Percentiles rank a stretch among this genome's conserved stretches.
Conservation (phyloP, 2,329 filamentous ascomycete genomes). For the Ilyonectria robusta region DNA sequence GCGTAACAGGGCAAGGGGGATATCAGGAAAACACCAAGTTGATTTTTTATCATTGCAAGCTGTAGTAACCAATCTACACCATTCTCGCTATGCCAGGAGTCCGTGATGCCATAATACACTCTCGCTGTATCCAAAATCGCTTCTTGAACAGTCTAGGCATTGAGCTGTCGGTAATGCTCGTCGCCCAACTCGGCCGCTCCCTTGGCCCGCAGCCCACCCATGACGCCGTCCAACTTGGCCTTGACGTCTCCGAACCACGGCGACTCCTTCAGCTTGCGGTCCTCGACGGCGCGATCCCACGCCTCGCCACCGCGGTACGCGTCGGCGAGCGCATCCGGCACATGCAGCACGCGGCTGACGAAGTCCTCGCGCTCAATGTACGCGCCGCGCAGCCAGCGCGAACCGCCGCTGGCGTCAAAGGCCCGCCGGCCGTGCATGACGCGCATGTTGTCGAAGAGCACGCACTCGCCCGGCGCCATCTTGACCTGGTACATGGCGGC, state of each 20-base stretch:
- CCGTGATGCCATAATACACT: slow-evolving; percentile 7
- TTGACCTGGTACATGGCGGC: slow-evolving; percentile 77
- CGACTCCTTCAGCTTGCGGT: slow-evolving; percentile 43
- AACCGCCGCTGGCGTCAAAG: slow-evolving; percentile 77
- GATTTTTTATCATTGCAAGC: slow-evolving; percentile 17
- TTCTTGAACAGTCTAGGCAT: slow-evolving; percentile 19
- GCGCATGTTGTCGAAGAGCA: slow-evolving; percentile 91
- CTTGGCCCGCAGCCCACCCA: slow-evolving; percentile 34
- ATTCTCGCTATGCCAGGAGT: slow-evolving; percentile 26
- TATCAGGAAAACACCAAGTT: slow-evolving; percentile 23
- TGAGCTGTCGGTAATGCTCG: slow-evolving; percentile 36
- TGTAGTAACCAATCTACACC: slow-evolving; percentile 17
- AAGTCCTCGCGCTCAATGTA: slow-evolving; percentile 77
- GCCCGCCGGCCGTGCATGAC: slow-evolving; percentile 86
- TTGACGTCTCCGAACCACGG: slow-evolving; percentile 46
- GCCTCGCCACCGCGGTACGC: slow-evolving; percentile 39
- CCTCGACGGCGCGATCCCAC: slow-evolving; percentile 48
- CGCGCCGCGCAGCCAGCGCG: slow-evolving; percentile 86
- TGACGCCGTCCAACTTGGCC: slow-evolving; percentile 30
- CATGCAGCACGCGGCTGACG: slow-evolving; percentile 52
- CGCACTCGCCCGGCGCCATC: slow-evolving; percentile 86
- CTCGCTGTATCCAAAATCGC: neutral
- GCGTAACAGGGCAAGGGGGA: slow-evolving; percentile 37
- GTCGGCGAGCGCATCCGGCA: slow-evolving; percentile 47
- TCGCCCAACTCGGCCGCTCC: slow-evolving; percentile 39